Percentiles rank a stretch among this genome's conserved stretches.
Evolutionary conservation across 495 filamentous ascomycete genomes (phyloP).

Genomic region (Penicillium silybi): DNA sequence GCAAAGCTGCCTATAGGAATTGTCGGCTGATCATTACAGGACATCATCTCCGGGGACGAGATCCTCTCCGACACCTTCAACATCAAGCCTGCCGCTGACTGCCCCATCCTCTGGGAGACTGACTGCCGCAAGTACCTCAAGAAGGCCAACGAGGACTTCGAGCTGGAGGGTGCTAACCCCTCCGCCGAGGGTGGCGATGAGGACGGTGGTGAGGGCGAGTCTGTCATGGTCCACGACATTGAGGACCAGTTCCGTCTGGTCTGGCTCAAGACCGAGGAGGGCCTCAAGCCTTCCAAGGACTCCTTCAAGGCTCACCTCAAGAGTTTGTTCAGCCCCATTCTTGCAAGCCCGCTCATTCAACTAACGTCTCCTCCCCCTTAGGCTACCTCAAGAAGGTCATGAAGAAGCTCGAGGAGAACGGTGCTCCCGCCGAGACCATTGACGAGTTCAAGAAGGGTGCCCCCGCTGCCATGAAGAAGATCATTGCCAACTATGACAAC

Average conservation of each 20-base stretch:
- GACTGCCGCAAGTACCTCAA: slow-evolving; percentile 85
- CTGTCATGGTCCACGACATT: slow-evolving; percentile 81
- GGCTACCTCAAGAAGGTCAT: slow-evolving; percentile 90
- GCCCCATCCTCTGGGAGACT: slow-evolving; percentile 75
- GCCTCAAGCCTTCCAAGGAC: slow-evolving; percentile 62
- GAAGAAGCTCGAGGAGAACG: slow-evolving; percentile 56
- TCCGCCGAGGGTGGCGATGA: slow-evolving; percentile 89
- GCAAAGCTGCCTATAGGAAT: background rate
- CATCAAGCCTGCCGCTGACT: slow-evolving; percentile 58
- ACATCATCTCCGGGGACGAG: slow-evolving; percentile 87
- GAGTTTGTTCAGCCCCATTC: slow-evolving; percentile 45
- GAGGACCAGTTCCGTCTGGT: slow-evolving; percentile 87
- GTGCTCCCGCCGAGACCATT: slow-evolving; percentile 59
- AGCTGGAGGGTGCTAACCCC: slow-evolving; percentile 95
- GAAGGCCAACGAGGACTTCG: slow-evolving; percentile 65
- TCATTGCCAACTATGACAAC: slow-evolving; percentile 83
- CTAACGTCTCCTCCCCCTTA: slow-evolving; percentile 23
- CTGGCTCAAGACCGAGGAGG: slow-evolving; percentile 65
- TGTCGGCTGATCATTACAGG: slow-evolving; percentile 49
- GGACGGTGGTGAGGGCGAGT: slow-evolving; percentile 51
- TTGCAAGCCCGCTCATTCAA: background rate
- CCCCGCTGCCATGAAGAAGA: slow-evolving; percentile 67
- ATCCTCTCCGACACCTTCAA: slow-evolving; percentile 92
- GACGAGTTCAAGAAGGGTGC: slow-evolving; percentile 74
- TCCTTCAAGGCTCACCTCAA: slow-evolving; percentile 75